A percentile compares a stretch with the other conserved stretches of the same genome.
Evolutionary conservation across 805 yeast species (phyloP).

Genomic region (Metschnikowia santaceciliae): DNA sequence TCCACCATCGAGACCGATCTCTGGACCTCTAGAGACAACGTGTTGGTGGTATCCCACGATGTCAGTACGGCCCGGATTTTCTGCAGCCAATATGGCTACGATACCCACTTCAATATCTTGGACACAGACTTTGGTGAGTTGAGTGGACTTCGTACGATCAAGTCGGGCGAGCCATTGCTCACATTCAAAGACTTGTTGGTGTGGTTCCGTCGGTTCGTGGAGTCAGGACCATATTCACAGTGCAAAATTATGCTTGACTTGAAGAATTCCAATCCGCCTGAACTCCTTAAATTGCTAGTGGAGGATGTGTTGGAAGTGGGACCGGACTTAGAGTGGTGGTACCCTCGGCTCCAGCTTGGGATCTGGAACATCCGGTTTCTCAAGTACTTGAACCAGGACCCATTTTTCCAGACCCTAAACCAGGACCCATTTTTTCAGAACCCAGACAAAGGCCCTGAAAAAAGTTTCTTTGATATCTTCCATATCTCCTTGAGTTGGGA

Average conservation of each 20-base stretch:
- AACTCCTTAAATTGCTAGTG: constrained; percentile 26
- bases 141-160: constrained; percentile 22
- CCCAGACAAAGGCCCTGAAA: constrained; percentile 8
- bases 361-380: constrained; percentile 38
- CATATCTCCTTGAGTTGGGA: constrained; percentile 36
- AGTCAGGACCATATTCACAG: constrained; percentile 7
- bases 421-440: constrained; percentile 24
- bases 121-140: constrained; percentile 28
- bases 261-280: constrained; percentile 37
- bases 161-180: constrained; percentile 31
- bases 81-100: constrained; percentile 31
- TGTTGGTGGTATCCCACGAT: constrained; percentile 40
- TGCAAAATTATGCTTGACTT: constrained; percentile 37
- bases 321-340: constrained; percentile 36
- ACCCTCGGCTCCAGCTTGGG: constrained; percentile 35
- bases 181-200: constrained; percentile 29
- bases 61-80: constrained; percentile 35
- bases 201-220: constrained; percentile 27
- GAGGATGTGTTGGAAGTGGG: constrained; percentile 27
- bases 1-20: constrained; percentile 41
- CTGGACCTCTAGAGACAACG: constrained; percentile 36
- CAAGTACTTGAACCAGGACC: constrained; percentile 38
- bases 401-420: constrained; percentile 24
- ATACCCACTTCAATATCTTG: constrained; percentile 32
- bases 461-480: constrained; percentile 28